These are phyloP conservation scores for Globisporangium alternatum DNA, from an alignment of 352 stramenopile species.

Conservation along the genomic window DNA sequence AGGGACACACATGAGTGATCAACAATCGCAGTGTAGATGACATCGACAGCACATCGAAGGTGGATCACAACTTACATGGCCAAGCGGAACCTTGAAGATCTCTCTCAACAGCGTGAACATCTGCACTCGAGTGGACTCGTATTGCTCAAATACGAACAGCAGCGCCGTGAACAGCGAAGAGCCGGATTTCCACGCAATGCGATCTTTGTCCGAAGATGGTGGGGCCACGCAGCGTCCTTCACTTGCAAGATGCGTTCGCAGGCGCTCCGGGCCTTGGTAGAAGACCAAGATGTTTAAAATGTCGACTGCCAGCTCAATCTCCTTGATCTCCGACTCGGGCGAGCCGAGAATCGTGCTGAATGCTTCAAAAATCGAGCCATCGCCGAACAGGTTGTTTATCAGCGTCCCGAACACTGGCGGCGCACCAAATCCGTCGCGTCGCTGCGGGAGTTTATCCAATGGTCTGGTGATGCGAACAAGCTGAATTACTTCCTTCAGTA, in stretches of 20 bases:
- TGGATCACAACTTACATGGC: conserved; percentile 37
- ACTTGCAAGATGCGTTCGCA: conserved; percentile 61
- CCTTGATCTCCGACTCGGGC: conserved; percentile 37
- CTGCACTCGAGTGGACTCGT: conserved; percentile 60
- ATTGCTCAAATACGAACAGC: conserved; percentile 62
- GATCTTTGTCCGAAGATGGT: conserved; percentile 57
- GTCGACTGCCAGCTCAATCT: conserved; percentile 52
- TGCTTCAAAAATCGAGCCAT: conserved; percentile 55
- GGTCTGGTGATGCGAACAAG: conserved; percentile 57
- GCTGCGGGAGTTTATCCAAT: conserved; percentile 60
- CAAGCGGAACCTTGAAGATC: conserved; percentile 69
- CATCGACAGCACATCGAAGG: neutral
- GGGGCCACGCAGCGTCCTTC: conserved; percentile 68
- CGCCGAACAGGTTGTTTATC: conserved; percentile 64
- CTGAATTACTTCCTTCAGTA: conserved; percentile 73
- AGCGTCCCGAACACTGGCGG: conserved; percentile 58
- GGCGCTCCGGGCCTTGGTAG: conserved; percentile 65
- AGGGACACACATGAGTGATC: neutral
- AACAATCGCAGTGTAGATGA: neutral
- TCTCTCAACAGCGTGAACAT: conserved; percentile 66
- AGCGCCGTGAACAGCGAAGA: conserved; percentile 75
- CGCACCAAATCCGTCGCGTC: conserved; percentile 48
- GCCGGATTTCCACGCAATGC: conserved; percentile 54
- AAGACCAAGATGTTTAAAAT: conserved; percentile 71
- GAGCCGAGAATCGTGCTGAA: conserved; percentile 52